phyloP scores from a whole-genome alignment of 306 rosid species.

The Rosa multiflora region DNA sequence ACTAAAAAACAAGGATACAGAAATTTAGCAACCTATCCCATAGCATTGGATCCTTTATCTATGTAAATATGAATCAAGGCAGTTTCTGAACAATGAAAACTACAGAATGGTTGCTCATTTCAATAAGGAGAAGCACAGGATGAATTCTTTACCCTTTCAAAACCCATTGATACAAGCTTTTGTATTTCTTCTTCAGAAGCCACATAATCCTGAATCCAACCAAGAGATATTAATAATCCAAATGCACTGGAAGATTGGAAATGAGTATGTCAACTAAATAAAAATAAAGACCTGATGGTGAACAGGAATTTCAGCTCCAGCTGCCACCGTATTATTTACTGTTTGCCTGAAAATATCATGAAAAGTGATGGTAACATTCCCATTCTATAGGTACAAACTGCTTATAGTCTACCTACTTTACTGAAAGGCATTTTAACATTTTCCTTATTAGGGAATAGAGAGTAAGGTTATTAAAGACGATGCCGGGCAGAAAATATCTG shows the following conservation, averaged over 20 bases:
- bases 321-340: constrained; percentile 38
- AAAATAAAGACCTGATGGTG: constrained; percentile 60
- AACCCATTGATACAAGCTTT: constrained; percentile 89
- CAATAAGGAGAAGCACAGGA: constrained; percentile 10
- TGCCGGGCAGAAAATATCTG: not conserved
- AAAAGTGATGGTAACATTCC: constrained; percentile 12
- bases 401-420: not conserved
- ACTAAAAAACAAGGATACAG: not conserved
- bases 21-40: not conserved
- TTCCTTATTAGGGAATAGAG: not conserved
- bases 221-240: constrained; percentile 27
- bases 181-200: constrained; percentile 74
- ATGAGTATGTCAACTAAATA: constrained; percentile 6
- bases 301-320: constrained; percentile 42
- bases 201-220: constrained; percentile 54
- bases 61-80: not conserved
- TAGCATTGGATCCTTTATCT: not conserved
- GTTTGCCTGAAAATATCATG: constrained; percentile 47
- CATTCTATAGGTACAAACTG: constrained; percentile 16
- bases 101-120: not conserved
- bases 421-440: not conserved
- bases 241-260: constrained; percentile 22
- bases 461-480: not conserved
- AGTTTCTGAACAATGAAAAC: not conserved
- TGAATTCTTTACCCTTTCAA: constrained; percentile 69